These are phyloP conservation scores for Sophora flavescens DNA, from an alignment of 306 rosid genomes.

Conservation along the genomic window DNA sequence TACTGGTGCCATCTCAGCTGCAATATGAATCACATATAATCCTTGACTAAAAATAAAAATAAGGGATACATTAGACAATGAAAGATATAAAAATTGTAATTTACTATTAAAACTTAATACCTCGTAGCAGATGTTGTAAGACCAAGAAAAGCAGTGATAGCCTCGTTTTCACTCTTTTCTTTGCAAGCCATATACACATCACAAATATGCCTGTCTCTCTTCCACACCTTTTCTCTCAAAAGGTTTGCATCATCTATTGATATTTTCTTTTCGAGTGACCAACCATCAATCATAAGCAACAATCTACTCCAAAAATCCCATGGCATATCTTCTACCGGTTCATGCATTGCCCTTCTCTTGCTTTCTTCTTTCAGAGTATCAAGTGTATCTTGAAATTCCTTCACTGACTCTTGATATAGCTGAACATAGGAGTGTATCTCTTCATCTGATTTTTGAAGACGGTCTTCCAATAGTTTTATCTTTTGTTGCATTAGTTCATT, in stretches of 20 bases:
- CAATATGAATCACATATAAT: conserved; percentile 85
- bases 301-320: conserved; percentile 92
- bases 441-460: conserved; percentile 83
- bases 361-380: conserved; percentile 75
- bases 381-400: conserved; percentile 83
- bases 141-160: conserved; percentile 72
- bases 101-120: conserved; percentile 56
- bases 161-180: conserved; percentile 68
- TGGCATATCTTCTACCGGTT: conserved; percentile 89
- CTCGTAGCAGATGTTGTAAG: conserved; percentile 66
- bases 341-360: conserved; percentile 68
- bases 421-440: conserved; percentile 80
- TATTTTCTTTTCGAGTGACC: conserved; percentile 87
- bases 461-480: conserved; percentile 76
- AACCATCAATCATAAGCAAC: conserved; percentile 90
- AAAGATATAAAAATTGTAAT: conserved; percentile 34
- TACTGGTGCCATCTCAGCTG: conserved; percentile 99
- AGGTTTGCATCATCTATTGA: conserved; percentile 66
- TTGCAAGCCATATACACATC: conserved; percentile 74
- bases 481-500: conserved; percentile 82
- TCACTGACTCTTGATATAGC: conserved; percentile 85
- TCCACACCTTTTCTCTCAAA: conserved; percentile 90
- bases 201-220: conserved; percentile 66
- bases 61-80: conserved; percentile 53
- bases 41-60: conserved; percentile 79